phyloP scores from a whole-genome alignment of 306 rosid species.

The Oemleria cerasiformis region DNA sequence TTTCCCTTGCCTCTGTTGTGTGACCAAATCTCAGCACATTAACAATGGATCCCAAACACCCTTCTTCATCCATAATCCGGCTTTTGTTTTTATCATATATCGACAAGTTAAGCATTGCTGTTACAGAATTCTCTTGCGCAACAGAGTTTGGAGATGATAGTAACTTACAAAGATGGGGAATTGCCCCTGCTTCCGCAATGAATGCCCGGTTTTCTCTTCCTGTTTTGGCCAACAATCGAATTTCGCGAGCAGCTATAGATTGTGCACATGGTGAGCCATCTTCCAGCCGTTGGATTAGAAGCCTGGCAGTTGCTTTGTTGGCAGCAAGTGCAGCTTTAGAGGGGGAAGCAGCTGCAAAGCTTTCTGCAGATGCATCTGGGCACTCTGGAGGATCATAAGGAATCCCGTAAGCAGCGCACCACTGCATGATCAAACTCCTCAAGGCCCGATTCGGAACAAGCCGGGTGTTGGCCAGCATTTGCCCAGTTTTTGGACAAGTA shows the following conservation, averaged over 20 bases:
- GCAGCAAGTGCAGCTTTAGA: conserved; percentile 73
- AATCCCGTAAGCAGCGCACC: conserved; percentile 74
- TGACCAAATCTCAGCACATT: conserved; percentile 75
- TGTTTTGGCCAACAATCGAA: conserved; percentile 79
- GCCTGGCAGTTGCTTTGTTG: conserved; percentile 59
- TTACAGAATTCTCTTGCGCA: conserved; percentile 92
- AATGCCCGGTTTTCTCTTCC: conserved; percentile 85
- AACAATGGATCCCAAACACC: conserved; percentile 72
- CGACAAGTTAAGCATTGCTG: conserved; percentile 89
- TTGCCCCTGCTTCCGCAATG: conserved; percentile 93
- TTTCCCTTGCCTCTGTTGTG: conserved; percentile 89
- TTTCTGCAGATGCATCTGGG: conserved; percentile 41
- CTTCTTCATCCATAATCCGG: conserved; percentile 72
- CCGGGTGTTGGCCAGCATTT: conserved; percentile 59
- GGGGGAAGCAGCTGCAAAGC: conserved; percentile 59
- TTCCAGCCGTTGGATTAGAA: conserved; percentile 73
- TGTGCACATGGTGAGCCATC: conserved; percentile 52
- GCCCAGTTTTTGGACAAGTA: conserved; percentile 90
- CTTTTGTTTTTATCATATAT: conserved; percentile 83
- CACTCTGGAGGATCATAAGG: conserved; percentile 69
- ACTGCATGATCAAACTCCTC: conserved; percentile 80
- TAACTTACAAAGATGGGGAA: conserved; percentile 66
- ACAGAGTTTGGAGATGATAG: conserved; percentile 59
- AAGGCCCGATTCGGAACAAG: conserved; percentile 76
- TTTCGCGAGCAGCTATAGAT: conserved; percentile 87